A percentile compares a stretch with the other conserved stretches of the same genome.
These are phyloP conservation scores for Nymphaea thermarum DNA, from an alignment of 164 flowering plant species.

Conservation along the genomic window DNA sequence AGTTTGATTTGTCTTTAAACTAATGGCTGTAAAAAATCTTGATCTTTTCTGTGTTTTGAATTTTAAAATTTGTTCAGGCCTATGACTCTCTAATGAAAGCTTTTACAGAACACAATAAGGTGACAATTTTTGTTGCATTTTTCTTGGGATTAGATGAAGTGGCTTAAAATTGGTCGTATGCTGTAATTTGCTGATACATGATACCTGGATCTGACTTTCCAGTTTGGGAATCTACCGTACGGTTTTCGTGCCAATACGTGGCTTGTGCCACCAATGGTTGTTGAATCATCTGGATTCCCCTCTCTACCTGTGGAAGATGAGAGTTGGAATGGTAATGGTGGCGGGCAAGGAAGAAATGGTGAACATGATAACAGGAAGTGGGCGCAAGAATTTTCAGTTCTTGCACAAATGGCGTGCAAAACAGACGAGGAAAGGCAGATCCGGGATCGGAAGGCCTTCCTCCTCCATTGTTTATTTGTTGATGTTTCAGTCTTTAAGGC, in stretches of 20 bases:
- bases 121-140: slow-evolving; percentile 5
- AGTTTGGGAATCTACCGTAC: slow-evolving; percentile 98
- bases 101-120: slow-evolving; percentile 89
- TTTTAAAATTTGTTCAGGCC: slow-evolving; percentile 44
- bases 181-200: neutral
- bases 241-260: slow-evolving; percentile 94
- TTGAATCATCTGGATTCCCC: slow-evolving; percentile 43
- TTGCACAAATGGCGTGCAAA: slow-evolving; percentile 76
- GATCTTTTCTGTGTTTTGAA: neutral
- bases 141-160: neutral
- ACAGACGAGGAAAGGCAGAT: slow-evolving; percentile 88
- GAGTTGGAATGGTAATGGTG: slow-evolving; percentile 92
- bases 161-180: neutral
- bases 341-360: slow-evolving; percentile 69
- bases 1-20: neutral
- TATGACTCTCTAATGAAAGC: slow-evolving; percentile 85
- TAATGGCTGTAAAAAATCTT: neutral
- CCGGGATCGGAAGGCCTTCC: slow-evolving; percentile 84
- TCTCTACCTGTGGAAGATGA: slow-evolving; percentile 81
- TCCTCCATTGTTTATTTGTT: slow-evolving; percentile 73
- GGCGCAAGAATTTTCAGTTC: slow-evolving; percentile 79
- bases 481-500: slow-evolving; percentile 71
- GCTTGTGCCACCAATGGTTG: slow-evolving; percentile 66
- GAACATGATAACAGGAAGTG: slow-evolving; percentile 60
- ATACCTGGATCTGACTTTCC: slow-evolving; percentile 2